Base-by-base conservation (phyloP, 306 rosid species). In the Cicer chorassanicum region DNA sequence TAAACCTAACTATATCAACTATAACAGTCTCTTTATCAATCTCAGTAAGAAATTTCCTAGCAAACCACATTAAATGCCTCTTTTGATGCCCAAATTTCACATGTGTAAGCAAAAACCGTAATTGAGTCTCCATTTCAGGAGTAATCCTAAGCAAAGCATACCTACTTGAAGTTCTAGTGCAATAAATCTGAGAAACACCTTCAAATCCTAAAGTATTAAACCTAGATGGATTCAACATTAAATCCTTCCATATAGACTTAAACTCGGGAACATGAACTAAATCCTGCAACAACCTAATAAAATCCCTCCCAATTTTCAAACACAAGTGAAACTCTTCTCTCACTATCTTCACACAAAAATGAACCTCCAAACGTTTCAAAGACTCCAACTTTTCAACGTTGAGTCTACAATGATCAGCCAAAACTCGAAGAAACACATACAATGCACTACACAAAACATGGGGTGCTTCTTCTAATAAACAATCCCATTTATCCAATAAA, bases 51-150 rank as follows among this genome's bases (percentile, higher is more conserved):
- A 89, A 89, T 82, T 88, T 93, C 78, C 78, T 78, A 8, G 78
- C 55, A 86, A 89, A 93, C 98, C 98, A 93, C 53, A 73, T 19
- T 16, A 88, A 97, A 70, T 93, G 88, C 46, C 89, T 93, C 78
- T 73, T 84, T 44, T 93, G 91, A 64, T 72, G 76, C 62, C 96
- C 98, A 39, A 89, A 70, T 65, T 87, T 93, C 74, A 93, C 93
- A 73, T 84, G 77, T 4, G 92, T 89, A 24, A 93, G 87, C 78
- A 93, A 54, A 84, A 93, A 91, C 76, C 90, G 74, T 75, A 91
- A 60, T 7, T 84, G 87, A 50, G 73, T 67, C 83, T 93, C 96
- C 93, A 93, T 91, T 69, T 89, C 93, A 16, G 92, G 96, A 65
- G 82, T 79, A 59, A 93, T 88, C 61, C 90, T 72, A 75, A 93